A percentile compares a stretch with the other conserved stretches of the same genome.
Conservation (phyloP, 257 asterid genomes). For the Ligustrum vulgare region DNA sequence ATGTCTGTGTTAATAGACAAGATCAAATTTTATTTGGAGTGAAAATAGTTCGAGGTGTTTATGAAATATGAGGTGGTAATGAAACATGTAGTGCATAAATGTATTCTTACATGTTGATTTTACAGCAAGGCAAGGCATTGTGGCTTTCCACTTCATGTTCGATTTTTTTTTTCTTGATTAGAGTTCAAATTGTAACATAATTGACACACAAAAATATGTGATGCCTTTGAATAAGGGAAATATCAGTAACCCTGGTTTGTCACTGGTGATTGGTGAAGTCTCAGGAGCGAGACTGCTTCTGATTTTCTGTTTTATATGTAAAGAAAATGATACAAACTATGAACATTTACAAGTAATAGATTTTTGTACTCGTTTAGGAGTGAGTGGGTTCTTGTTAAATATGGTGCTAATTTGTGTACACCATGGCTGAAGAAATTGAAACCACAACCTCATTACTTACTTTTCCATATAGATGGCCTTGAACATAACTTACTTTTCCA, state of each 20-base stretch:
- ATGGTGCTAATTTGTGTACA: not conserved
- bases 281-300: not conserved
- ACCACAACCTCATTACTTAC: not conserved
- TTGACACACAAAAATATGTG: not conserved
- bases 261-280: not conserved
- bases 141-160: not conserved
- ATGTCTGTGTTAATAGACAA: too few relatives aligned
- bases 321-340: not conserved
- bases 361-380: not conserved
- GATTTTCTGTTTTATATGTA: not conserved
- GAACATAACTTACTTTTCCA: not conserved
- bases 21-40: too few relatives aligned
- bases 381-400: not conserved
- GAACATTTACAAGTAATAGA: not conserved
- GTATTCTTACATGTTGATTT: too few relatives aligned
- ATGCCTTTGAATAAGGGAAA: not conserved
- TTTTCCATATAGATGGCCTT: not conserved
- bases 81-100: too few relatives aligned
- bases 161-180: not conserved
- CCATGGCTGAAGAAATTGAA: not conserved
- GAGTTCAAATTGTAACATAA: not conserved
- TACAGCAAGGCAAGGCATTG: not conserved
- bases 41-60: too few relatives aligned
- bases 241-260: not conserved
- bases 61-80: too few relatives aligned